Base-by-base conservation (phyloP, 2,329 filamentous ascomycete species). In the Pseudocercospora cruenta region DNA sequence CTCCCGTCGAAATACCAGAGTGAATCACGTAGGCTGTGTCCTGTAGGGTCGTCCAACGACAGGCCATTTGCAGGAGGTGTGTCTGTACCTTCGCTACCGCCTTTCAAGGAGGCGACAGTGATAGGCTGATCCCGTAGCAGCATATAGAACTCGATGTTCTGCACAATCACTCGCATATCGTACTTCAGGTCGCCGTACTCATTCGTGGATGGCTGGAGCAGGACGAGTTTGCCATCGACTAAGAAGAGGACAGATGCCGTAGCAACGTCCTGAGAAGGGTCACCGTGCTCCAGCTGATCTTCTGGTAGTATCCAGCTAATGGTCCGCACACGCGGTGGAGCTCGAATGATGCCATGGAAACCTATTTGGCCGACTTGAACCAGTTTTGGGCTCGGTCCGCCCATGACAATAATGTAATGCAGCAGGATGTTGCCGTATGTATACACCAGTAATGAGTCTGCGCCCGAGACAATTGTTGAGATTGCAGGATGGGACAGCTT, bases 291-390 rank as follows among this genome's bases (percentile, higher is more conserved):
- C 84, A 97, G 83, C 78, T 99, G 95, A 68, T 89, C 89, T 73
- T 98, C 94, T 1, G 95, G 95, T 59, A 99, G 80, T 67, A 99
- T 91, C 95, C 95, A 99, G 80, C 93, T 97, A 47, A 99, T 88
- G 9, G 94, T 92, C 71, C 95, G 89, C 4, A 99, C 95, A 75
- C 95, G 87, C 22, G 94, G 93, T 10, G 95, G 95, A 39, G 95
- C 96, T 73, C 95, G 86, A 51, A 99, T 94, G 68, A 99, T 97
- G 54, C 95, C 95, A 77, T 99, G 92, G 73, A 99, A 95, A 12
- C 93, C 94, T 74, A 99, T 99, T 77, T 98, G 95, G 9, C 96
- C 95, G n/a, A 98, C 94, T 76, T 96, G 93, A 6, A 96, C 87
- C 31, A 98, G 85, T 51, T 89, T 90, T 36, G 96, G 86, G 12